Evolutionary conservation across 805 yeast genomes (phyloP), one percentile per base, ranked within the genome.

Genomic region (Yamadazyma akitaensis): DNA sequence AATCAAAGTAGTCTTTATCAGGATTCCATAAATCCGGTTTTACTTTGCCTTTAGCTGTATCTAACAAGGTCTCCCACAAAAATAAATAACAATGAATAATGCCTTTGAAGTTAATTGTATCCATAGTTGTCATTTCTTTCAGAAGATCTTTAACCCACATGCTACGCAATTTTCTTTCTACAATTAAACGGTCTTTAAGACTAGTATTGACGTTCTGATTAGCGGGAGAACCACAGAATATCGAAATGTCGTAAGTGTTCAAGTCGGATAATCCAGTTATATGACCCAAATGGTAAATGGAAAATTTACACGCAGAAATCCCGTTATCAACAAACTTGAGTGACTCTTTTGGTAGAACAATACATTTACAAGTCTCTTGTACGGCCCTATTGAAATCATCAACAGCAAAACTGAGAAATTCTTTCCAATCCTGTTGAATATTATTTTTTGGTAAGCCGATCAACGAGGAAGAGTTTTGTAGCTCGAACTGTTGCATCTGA

Each of bases 181-280:
- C 73, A 18, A 62, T 54, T 17, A 53, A 46, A 42, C 62, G 59
- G 48, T 72, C 76, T 42, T 70, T 68, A 26, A 52, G 42, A 1
- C 70, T 66, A 1, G 69, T 73, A 25, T 53, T 58, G 5, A 72
- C 76, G 49, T 73, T 68, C 83, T 85, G 82, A 56, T 90, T 77
- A 66, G 85, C 80, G 1, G 94, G 94, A 7, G 89, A 86, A 0
- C 96, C 96, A 2, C 91, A 84, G 61, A 73, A 84, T 5, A 86
- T 82, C 44, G 85, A 85, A 47, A 86, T 80, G 62, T 88, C 96
- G 62, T 85, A 83, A 51, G 86, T 88, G 46, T 86, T 82, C 25
- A 85, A 76, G 43, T 87, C 79, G 59, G 88, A 51, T 51, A 70
- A 58, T 1, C 73, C 76, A 38, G 82, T 77, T 13, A 86, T 79